Base-by-base conservation (phyloP, 352 stramenopile species). In the Phytophthora pseudosyringae region DNA sequence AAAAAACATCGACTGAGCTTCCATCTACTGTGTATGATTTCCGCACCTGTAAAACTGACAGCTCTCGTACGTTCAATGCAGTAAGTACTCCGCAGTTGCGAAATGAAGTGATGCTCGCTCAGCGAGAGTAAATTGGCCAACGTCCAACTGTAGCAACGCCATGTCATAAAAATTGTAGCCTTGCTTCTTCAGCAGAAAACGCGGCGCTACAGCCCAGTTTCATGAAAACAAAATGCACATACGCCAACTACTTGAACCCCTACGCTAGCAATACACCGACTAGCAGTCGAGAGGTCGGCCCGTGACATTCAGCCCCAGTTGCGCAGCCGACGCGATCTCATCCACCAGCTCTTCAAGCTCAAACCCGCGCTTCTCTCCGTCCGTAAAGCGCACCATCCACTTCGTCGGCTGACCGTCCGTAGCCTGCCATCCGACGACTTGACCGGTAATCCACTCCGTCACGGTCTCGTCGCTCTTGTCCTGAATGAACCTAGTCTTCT, bases 391-490 rank as follows among this genome's bases (percentile, higher is more conserved):
- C 48, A 74, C 67, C 16, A 59, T 7, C 67, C 67, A 74, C 38
- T 70, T 67, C 4, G 56, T 60, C 0, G 67, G 44, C 1, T 11
- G 8, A 28, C 47, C 40, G 5, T 67, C 39, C 15, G 32, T 55
- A 15, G 60, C 67, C 32, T 50, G 18, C 67, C 67, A 75, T 33
- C 62, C 62, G 29, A 61, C 33, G 18, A 75, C 67, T 21, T 68
- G 67, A 3, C 67, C 67, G 11, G 48, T 75, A 29, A 53, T 55
- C 67, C 67, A 75, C 45, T 75, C 43, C 3, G 67, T 75, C 38
- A 60, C 39, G 5, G 68, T 7, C 2, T 35, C 28, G 1, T 55
- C 33, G n/a, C 15, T 67, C 41, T 68, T 57, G 5, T 59, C 33
- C n/a, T 61, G 41, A 6, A 64, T 32, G 21, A 43, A 62, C 41